These are phyloP conservation scores for Pyracantha coccinea DNA, from an alignment of 331 rosid species.

Conservation along the genomic window DNA sequence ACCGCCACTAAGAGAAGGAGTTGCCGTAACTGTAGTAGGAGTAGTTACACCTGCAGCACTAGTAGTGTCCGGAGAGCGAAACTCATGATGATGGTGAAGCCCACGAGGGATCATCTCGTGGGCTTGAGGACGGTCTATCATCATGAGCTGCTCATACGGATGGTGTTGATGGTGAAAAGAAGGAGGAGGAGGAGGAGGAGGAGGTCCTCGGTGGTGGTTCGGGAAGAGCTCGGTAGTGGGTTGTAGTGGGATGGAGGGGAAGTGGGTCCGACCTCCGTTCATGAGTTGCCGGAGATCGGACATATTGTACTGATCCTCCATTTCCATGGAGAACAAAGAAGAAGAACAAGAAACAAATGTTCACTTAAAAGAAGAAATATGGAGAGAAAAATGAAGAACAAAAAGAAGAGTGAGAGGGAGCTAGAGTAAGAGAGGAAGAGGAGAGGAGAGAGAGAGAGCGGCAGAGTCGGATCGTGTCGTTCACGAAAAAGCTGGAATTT, in stretches of 20 bases:
- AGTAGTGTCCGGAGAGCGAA: slow-evolving; percentile 25
- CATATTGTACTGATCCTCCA: slow-evolving; percentile 72
- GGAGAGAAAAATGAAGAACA: background rate
- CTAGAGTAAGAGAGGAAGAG: background rate
- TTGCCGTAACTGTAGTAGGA: slow-evolving; percentile 27
- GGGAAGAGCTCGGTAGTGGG: slow-evolving; percentile 59
- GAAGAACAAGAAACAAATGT: background rate
- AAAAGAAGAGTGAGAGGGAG: slow-evolving; percentile 1
- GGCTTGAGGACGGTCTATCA: slow-evolving; percentile 50
- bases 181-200: background rate
- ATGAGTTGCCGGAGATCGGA: slow-evolving; percentile 70
- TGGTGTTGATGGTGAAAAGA: slow-evolving; percentile 17
- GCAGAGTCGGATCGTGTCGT: slow-evolving; percentile 98
- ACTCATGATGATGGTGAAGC: slow-evolving; percentile 31
- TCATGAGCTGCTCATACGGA: slow-evolving; percentile 63
- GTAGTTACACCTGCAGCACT: background rate
- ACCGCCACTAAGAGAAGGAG: slow-evolving; percentile 46
- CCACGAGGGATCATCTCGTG: slow-evolving; percentile 40
- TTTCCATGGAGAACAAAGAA: slow-evolving; percentile 35
- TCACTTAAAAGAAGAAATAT: background rate
- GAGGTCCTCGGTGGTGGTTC: slow-evolving; percentile 34
- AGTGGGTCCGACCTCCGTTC: slow-evolving; percentile 40
- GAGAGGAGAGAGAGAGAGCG: slow-evolving; percentile 40
- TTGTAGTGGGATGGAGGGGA: slow-evolving; percentile 21
- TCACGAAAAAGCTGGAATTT: slow-evolving; percentile 55